A percentile compares a stretch with the other conserved stretches of the same genome.
Conservation (phyloP, 441 rosid genomes). For the Monsonia emarginata region DNA sequence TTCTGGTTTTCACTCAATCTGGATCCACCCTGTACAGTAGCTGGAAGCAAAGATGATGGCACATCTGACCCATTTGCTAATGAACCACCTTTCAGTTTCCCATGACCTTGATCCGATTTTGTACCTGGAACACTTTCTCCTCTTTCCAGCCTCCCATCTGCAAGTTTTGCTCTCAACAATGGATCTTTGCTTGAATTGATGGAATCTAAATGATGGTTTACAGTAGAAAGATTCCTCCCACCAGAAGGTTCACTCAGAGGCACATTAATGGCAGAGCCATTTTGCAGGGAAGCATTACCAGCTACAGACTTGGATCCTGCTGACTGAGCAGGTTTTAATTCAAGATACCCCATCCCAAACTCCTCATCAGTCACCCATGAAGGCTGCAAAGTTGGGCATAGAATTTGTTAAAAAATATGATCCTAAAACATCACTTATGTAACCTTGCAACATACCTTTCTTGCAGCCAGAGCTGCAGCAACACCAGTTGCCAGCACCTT, state of each 20-base stretch:
- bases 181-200: constrained; percentile 55
- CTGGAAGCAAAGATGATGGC: constrained; percentile 31
- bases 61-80: constrained; percentile 43
- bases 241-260: constrained; percentile 52
- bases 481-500: constrained; percentile 99
- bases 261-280: constrained; percentile 37
- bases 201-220: constrained; percentile 47
- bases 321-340: constrained; percentile 64
- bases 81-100: constrained; percentile 50
- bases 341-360: constrained; percentile 98
- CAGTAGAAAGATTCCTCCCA: constrained; percentile 31
- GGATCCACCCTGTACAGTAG: constrained; percentile 34
- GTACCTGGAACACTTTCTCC: constrained; percentile 32
- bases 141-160: constrained; percentile 66
- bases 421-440: neutral
- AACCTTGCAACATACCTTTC: constrained; percentile 55
- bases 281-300: constrained; percentile 37
- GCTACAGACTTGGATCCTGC: constrained; percentile 46
- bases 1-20: constrained; percentile 43
- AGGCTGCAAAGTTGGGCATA: constrained; percentile 41
- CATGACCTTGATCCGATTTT: constrained; percentile 60
- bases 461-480: constrained; percentile 94
- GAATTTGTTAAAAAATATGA: neutral
- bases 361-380: constrained; percentile 99
- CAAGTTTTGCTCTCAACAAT: constrained; percentile 44